phyloP scores from a whole-genome alignment of 805 yeast species.

The Ogataea trehalophila region DNA sequence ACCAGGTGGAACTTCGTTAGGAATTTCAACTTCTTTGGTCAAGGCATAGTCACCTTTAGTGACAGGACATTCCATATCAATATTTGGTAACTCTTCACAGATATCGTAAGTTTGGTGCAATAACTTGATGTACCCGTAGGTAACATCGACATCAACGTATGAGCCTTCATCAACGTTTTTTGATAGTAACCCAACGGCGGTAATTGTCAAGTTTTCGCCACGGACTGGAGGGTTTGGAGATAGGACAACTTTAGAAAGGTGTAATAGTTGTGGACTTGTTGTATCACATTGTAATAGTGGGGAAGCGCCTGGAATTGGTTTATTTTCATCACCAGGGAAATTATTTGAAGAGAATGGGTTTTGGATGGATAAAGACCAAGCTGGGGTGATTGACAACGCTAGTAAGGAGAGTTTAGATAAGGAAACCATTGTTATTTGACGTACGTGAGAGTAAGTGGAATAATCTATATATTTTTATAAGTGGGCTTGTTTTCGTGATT shows the following conservation, averaged over 20 bases:
- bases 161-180: slow-evolving; percentile 73
- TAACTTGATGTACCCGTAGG: slow-evolving; percentile 86
- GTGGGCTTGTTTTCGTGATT: not conserved
- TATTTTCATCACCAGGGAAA: slow-evolving; percentile 31
- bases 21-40: slow-evolving; percentile 73
- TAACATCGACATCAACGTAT: slow-evolving; percentile 89
- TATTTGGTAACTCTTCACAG: slow-evolving; percentile 81
- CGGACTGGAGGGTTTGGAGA: slow-evolving; percentile 86
- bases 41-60: slow-evolving; percentile 62
- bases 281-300: slow-evolving; percentile 79
- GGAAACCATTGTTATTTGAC: slow-evolving; percentile 8
- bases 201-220: slow-evolving; percentile 77
- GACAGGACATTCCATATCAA: slow-evolving; percentile 83
- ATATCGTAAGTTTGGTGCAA: slow-evolving; percentile 88
- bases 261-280: slow-evolving; percentile 55
- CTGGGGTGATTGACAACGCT: slow-evolving; percentile 3
- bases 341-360: slow-evolving; percentile 5
- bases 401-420: slow-evolving; percentile 3
- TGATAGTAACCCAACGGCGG: slow-evolving; percentile 63
- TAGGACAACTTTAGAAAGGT: slow-evolving; percentile 53
- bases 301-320: slow-evolving; percentile 87
- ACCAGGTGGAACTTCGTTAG: slow-evolving; percentile 94
- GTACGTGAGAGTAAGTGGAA: not conserved
- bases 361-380: slow-evolving; percentile 11
- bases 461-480: not conserved